A percentile compares a stretch with the other conserved stretches of the same genome.
Conservation (phyloP, 2,329 filamentous ascomycete species). For the Colletotrichum incanum region DNA sequence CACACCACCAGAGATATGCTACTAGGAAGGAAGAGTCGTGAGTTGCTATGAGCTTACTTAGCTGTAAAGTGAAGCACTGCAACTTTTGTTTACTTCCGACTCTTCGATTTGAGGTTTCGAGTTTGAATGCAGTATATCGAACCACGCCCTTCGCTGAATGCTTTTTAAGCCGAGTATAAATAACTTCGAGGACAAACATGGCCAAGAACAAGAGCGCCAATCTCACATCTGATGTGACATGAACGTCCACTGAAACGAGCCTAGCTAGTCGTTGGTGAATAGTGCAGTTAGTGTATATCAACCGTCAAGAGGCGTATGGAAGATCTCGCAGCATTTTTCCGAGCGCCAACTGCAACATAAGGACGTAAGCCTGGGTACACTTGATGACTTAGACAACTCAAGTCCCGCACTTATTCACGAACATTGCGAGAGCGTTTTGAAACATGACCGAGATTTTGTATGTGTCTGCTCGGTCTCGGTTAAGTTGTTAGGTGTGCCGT, state of each 20-base stretch:
- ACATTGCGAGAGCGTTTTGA: background rate
- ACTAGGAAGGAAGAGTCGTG: too few species aligned
- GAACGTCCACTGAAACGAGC: background rate
- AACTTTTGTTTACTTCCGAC: background rate
- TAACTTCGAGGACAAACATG: background rate
- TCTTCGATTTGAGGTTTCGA: background rate
- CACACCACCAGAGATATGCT: too few species aligned
- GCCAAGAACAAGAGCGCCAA: background rate
- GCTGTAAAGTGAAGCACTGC: background rate
- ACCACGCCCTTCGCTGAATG: background rate
- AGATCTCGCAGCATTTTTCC: background rate
- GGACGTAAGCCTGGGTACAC: too few species aligned
- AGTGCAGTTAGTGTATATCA: background rate
- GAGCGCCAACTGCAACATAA: too few species aligned
- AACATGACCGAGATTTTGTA: background rate
- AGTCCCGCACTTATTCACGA: background rate
- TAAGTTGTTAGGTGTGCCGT: too few species aligned
- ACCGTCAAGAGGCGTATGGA: background rate
- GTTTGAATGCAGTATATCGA: background rate
- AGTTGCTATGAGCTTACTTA: too few species aligned
- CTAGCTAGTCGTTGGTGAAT: background rate
- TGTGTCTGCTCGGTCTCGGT: too few species aligned
- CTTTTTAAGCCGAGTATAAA: too few species aligned
- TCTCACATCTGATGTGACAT: background rate
- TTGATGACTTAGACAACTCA: too few species aligned